Percentiles rank a stretch among this genome's conserved stretches.
Conservation (phyloP, 139 green algal genomes). For the Volvox africanus region DNA sequence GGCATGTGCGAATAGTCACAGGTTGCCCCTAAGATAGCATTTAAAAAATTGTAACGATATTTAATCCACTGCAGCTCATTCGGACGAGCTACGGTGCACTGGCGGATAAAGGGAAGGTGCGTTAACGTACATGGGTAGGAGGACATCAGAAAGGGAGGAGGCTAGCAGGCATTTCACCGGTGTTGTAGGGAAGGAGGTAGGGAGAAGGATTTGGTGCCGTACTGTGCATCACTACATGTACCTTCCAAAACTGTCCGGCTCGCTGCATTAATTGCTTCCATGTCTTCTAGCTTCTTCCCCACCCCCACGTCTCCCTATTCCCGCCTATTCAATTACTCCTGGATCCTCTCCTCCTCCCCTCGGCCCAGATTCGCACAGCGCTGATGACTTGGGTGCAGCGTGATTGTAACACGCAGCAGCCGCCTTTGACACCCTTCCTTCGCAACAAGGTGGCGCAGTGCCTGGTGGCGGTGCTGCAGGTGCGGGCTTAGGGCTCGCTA, state of each 20-base stretch:
- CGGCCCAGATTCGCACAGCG: slow-evolving; percentile 61
- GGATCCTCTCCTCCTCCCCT: background rate
- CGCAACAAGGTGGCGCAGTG: slow-evolving; percentile 96
- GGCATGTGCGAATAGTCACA: background rate
- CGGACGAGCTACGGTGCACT: slow-evolving; percentile 52
- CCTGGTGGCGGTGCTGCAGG: slow-evolving; percentile 76
- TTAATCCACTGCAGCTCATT: slow-evolving; percentile 50
- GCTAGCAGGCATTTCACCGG: no score
- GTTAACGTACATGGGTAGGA: background rate
- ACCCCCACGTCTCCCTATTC: no score
- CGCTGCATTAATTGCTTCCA: no score
- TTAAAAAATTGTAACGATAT: background rate
- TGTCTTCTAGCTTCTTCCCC: no score
- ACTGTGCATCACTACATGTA: no score
- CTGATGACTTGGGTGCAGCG: slow-evolving; percentile 73
- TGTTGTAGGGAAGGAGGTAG: no score
- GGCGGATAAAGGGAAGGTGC: slow-evolving; percentile 46
- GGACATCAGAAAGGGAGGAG: no score
- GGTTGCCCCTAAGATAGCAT: background rate
- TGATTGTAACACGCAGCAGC: slow-evolving; percentile 60
- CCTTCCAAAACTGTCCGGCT: no score
- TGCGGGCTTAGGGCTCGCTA: background rate
- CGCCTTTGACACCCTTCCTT: slow-evolving; percentile 80
- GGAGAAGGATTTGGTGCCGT: no score
- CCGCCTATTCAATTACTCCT: no score